These are phyloP conservation scores for Syzygium aromaticum DNA, from an alignment of 345 rosid species.

Conservation along the genomic window DNA sequence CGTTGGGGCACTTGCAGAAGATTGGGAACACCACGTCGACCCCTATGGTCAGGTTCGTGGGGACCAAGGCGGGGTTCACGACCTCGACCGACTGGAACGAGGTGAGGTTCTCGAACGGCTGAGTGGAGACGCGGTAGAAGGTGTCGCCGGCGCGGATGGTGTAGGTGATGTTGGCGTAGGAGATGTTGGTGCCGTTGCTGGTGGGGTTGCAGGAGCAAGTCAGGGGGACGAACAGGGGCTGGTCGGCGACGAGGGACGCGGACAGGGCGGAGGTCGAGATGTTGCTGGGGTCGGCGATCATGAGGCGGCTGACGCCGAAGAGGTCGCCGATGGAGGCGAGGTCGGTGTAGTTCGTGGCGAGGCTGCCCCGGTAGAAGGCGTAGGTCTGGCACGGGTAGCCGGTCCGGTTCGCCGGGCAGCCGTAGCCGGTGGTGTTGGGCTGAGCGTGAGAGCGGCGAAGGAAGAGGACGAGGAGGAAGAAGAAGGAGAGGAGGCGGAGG, in stretches of 20 bases:
- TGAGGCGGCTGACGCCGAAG: conserved; percentile 45
- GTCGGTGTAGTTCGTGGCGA: conserved; percentile 35
- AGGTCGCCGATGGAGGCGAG: conserved; percentile 55
- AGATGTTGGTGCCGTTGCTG: conserved; percentile 17
- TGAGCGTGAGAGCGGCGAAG: conserved; percentile 16
- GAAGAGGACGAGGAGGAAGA: conserved; percentile 16
- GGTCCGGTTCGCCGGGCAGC: conserved; percentile 27
- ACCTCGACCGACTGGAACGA: conserved; percentile 53
- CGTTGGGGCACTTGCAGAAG: conserved; percentile 59
- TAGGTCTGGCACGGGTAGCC: conserved; percentile 49
- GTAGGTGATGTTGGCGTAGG: conserved; percentile 39
- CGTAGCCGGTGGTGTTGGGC: conserved; percentile 35
- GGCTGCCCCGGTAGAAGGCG: conserved; percentile 37
- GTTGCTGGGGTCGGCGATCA: conserved; percentile 57
- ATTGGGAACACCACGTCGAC: conserved; percentile 32
- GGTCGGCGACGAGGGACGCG: conserved; percentile 28
- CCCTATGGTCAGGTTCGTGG: conserved; percentile 34
- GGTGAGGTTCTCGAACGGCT: conserved; percentile 34
- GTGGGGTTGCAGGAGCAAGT: conserved; percentile 44
- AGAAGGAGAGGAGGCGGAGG: neutral
- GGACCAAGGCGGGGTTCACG: conserved; percentile 42
- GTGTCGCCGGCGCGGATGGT: conserved; percentile 35
- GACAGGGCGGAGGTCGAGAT: conserved; percentile 32
- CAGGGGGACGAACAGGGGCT: conserved; percentile 52
- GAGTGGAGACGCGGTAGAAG: conserved; percentile 27